Percentiles rank a stretch among this genome's conserved stretches.
Evolutionary conservation across 441 rosid genomes (phyloP).

Genomic region (Flueggea neowawraea): DNA sequence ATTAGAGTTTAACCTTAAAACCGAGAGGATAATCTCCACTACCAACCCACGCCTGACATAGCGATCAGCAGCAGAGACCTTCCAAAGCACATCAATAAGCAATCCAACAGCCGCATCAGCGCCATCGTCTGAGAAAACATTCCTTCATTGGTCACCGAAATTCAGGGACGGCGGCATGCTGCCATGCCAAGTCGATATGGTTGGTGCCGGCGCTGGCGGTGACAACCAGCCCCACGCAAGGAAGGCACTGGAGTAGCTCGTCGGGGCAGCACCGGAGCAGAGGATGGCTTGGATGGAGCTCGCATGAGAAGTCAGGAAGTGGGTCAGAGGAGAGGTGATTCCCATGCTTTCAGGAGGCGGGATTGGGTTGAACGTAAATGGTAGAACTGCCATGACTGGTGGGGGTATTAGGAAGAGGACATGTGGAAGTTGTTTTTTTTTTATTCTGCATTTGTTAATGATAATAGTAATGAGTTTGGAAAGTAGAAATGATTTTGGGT

Average conservation of each 20-base stretch:
- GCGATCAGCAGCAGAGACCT: slow-evolving; percentile 47
- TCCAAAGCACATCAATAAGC: slow-evolving; percentile 48
- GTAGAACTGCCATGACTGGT: slow-evolving; percentile 12
- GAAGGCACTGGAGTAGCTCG: slow-evolving; percentile 24
- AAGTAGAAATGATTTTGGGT: too few species aligned
- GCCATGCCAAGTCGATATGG: slow-evolving; percentile 32
- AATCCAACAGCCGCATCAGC: slow-evolving; percentile 52
- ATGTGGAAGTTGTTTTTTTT: slow-evolving; percentile 16
- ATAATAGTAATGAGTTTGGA: too few species aligned
- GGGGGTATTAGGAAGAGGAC: slow-evolving; percentile 33
- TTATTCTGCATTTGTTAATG: too few species aligned
- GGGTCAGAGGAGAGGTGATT: slow-evolving; percentile 40
- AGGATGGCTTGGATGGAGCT: slow-evolving; percentile 35
- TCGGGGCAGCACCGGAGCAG: slow-evolving; percentile 30
- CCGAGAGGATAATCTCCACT: slow-evolving; percentile 41
- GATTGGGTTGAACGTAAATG: slow-evolving; percentile 23
- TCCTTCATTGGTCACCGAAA: slow-evolving; percentile 34
- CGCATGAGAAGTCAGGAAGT: slow-evolving; percentile 20
- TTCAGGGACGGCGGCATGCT: slow-evolving; percentile 46
- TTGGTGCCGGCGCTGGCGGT: slow-evolving; percentile 47
- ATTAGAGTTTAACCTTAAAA: slow-evolving; percentile 31
- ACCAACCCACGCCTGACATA: slow-evolving; percentile 28
- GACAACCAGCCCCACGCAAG: slow-evolving; percentile 35
- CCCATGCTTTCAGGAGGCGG: slow-evolving; percentile 37
- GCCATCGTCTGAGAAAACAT: slow-evolving; percentile 33